Percentiles rank a stretch among this genome's conserved stretches.
phyloP scores from a whole-genome alignment of 495 filamentous ascomycete genomes.

The Aspergillus avenaceus region DNA sequence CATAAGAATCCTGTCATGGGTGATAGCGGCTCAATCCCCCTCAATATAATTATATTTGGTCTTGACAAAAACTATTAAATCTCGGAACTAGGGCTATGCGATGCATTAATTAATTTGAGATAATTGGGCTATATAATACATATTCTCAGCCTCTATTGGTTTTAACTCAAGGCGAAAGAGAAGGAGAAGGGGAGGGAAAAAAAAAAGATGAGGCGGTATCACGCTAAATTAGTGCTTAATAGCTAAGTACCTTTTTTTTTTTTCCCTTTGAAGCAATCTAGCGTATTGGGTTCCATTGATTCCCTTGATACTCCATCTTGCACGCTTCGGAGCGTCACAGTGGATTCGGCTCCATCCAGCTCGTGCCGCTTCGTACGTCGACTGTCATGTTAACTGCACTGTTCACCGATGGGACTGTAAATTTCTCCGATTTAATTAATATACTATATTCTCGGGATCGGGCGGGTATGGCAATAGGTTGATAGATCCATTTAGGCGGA shows the following conservation, averaged over 20 bases:
- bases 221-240: background rate
- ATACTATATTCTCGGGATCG: background rate
- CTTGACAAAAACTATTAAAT: too few species aligned
- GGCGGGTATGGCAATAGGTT: background rate
- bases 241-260: background rate
- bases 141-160: background rate
- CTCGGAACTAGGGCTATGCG: too few species aligned
- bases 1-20: too few species aligned
- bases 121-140: background rate
- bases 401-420: too few species aligned
- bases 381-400: background rate
- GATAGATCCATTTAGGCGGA: background rate
- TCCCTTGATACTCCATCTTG: background rate
- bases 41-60: too few species aligned
- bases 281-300: background rate
- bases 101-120: background rate
- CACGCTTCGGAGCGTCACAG: background rate
- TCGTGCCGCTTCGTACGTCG: background rate
- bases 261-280: background rate
- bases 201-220: conserved; percentile 6
- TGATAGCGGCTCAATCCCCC: too few species aligned
- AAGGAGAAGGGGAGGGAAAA: background rate
- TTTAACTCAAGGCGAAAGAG: too few species aligned
- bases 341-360: background rate
- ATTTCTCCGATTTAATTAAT: background rate